Evolutionary conservation across 2,329 filamentous ascomycete genomes (phyloP), one percentile per base, ranked within the genome.

Genomic region (Trichophyton verrucosum): DNA sequence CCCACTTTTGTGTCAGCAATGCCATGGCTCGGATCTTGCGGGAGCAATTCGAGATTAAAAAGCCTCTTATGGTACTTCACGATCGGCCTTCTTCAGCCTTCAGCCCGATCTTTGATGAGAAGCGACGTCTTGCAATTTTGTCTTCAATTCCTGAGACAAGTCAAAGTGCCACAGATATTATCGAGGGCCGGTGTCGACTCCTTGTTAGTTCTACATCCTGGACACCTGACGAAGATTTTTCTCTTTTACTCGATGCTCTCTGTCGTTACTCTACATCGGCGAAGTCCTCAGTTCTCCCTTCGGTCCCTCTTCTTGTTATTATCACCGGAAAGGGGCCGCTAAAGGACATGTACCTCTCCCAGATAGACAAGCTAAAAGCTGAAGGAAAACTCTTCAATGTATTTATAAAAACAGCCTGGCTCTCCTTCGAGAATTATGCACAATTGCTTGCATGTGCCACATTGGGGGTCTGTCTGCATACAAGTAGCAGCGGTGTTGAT

Each of bases 151-250:
- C 85, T 1, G 84, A 87, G 67, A 88, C 88, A 0, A 76, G 78
- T 9, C 73, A 80, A 8, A 75, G 86, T 57, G 84, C 83, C 0
- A 71, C 81, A 6, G 77, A 81, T 58, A 82, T 92, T 36, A 69
- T 83, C 22, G 74, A 78, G 15, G 82, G 82, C 3, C 77, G 77
- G 7, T 82, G 83, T 60, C 84, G 82, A 33, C 80, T 99, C 2
- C 75, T 99, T 6, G 89, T 97, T 42, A 95, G 89, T 75, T 94
- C 91, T 61, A 99, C 94, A 0, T 96, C 91, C 9, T 99, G 94
- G 94, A 99, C 94, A 0, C 84, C 91, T 0, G 94, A 99, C 69
- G 94, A 99, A 73, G 92, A 99, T 73, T 97, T 99, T 71, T 86
- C 85, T 0, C 75, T 99, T 3, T 81, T 99, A 1, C 86, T 99